Evolutionary conservation across 2,329 filamentous ascomycete genomes (phyloP).

Genomic region (Neofusicoccum parvum): DNA sequence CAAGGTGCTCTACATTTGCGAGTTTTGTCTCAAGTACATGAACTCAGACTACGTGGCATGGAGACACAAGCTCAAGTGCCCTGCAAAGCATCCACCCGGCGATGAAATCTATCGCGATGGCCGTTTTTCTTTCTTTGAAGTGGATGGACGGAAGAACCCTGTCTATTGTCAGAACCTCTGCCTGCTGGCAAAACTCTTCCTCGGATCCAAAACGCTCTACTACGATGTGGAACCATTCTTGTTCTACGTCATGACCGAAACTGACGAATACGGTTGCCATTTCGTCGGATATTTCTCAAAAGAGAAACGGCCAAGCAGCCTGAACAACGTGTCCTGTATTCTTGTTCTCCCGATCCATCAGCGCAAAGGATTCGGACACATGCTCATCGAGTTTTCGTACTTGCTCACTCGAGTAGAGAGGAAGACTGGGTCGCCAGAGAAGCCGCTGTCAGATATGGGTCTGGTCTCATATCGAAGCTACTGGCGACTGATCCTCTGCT

Average conservation of each 20-base stretch:
- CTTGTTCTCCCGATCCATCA: slow-evolving; percentile 94
- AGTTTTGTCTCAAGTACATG: slow-evolving; percentile 99
- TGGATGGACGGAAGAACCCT: slow-evolving; percentile 93
- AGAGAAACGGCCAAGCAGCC: slow-evolving; percentile 90
- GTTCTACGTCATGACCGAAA: slow-evolving; percentile 96
- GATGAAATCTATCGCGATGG: slow-evolving; percentile 96
- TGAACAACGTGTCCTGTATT: slow-evolving; percentile 98
- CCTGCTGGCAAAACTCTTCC: slow-evolving; percentile 90
- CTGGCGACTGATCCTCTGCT: slow-evolving; percentile 87
- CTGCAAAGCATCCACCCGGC: slow-evolving; percentile 92
- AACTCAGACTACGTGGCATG: slow-evolving; percentile 98
- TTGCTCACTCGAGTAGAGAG: slow-evolving; percentile 89
- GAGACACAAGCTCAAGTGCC: slow-evolving; percentile 93
- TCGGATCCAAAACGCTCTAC: slow-evolving; percentile 98
- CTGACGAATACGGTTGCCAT: slow-evolving; percentile 87
- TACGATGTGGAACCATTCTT: slow-evolving; percentile 97
- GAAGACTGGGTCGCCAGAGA: slow-evolving; percentile 94
- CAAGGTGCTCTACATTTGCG: slow-evolving; percentile 95
- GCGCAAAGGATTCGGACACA: slow-evolving; percentile 93
- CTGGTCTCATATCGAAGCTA: slow-evolving; percentile 97
- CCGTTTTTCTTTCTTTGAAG: slow-evolving; percentile 93
- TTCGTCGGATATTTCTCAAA: slow-evolving; percentile 99
- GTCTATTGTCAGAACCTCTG: slow-evolving; percentile 99
- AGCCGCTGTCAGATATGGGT: slow-evolving; percentile 96
- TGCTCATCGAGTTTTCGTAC: slow-evolving; percentile 98